Evolutionary conservation across 75 land plant species (phyloP).

Genomic region (Cryptomeria japonica): DNA sequence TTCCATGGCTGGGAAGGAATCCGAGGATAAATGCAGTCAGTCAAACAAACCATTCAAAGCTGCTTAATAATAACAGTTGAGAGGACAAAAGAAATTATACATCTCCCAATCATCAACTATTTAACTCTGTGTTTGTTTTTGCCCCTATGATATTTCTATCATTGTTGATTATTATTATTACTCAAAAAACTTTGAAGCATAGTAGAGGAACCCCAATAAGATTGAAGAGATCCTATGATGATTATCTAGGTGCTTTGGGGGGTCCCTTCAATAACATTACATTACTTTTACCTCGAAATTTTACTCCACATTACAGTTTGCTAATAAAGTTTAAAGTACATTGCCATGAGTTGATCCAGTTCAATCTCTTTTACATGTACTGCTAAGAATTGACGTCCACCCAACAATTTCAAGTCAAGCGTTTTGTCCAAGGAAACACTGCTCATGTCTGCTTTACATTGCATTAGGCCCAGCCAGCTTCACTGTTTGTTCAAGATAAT

Average conservation of each 20-base stretch:
- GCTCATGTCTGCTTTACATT: background rate
- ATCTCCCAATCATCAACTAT: background rate
- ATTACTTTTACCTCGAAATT: background rate
- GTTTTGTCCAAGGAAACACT: background rate
- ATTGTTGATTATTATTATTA: background rate
- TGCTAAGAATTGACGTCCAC: background rate
- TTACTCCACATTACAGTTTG: too few species aligned
- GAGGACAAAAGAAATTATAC: background rate
- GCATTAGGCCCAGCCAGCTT: background rate
- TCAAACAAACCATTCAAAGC: background rate
- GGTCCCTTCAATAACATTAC: background rate
- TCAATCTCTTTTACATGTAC: background rate
- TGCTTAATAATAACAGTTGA: background rate
- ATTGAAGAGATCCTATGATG: background rate
- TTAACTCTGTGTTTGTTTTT: too few species aligned
- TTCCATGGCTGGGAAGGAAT: slow-evolving; percentile 1
- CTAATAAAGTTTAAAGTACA: background rate
- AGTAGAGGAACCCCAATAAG: background rate
- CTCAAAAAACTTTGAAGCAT: background rate
- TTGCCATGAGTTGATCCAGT: background rate
- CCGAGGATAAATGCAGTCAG: background rate
- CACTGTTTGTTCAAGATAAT: background rate
- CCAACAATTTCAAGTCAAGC: background rate
- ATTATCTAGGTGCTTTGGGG: background rate
- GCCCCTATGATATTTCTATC: too few species aligned